A percentile compares a stretch with the other conserved stretches of the same genome.
These are phyloP conservation scores for Zygoascus tannicola DNA, from an alignment of 805 yeast genomes.

Conservation along the genomic window DNA sequence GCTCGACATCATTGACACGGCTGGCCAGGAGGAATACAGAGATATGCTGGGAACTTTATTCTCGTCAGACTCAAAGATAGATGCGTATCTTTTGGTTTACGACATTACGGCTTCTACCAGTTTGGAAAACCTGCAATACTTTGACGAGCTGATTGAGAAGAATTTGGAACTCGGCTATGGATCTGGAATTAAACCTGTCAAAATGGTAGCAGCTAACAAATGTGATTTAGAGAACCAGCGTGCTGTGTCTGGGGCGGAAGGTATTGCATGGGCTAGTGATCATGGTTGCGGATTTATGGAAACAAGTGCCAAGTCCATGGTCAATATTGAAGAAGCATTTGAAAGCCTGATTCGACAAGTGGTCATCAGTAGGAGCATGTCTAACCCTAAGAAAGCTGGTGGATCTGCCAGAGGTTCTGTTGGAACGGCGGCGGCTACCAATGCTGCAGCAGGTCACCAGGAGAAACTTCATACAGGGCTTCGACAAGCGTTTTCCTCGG, in stretches of 20 bases:
- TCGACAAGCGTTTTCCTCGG: constrained; percentile 13
- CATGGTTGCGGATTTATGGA: constrained; percentile 70
- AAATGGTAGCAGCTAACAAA: constrained; percentile 61
- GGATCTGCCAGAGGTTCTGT: not conserved
- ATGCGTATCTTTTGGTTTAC: constrained; percentile 28
- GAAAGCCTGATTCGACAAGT: constrained; percentile 55
- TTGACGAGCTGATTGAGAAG: constrained; percentile 41
- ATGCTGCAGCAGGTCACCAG: not conserved
- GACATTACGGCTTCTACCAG: constrained; percentile 26
- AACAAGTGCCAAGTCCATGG: constrained; percentile 79
- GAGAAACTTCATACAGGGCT: constrained; percentile 8
- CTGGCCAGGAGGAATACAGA: constrained; percentile 71
- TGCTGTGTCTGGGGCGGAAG: constrained; percentile 46
- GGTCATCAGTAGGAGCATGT: constrained; percentile 1
- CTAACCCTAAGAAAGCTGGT: constrained; percentile 7
- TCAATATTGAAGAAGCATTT: constrained; percentile 74
- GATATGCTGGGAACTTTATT: constrained; percentile 41
- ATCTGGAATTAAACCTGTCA: constrained; percentile 38
- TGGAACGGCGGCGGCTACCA: not conserved
- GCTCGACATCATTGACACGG: constrained; percentile 62
- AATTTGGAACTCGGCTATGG: constrained; percentile 53
- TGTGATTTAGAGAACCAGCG: constrained; percentile 51
- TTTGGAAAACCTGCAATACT: constrained; percentile 25
- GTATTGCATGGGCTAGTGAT: constrained; percentile 45
- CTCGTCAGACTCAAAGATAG: constrained; percentile 22